Evolutionary conservation across 257 asterid genomes (phyloP).

Genomic region (Phtheirospermum japonicum): DNA sequence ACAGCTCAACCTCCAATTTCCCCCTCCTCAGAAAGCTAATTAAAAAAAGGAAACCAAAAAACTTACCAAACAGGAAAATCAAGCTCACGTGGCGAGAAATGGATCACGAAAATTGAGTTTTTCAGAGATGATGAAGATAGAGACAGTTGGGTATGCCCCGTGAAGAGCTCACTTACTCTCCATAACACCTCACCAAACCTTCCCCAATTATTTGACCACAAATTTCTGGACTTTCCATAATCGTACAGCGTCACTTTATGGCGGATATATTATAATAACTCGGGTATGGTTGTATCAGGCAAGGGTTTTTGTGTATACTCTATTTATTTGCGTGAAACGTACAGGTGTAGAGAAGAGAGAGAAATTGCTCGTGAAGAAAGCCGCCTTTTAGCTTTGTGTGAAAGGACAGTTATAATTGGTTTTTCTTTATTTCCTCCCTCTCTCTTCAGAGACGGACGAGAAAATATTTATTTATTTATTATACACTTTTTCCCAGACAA

Average conservation of each 20-base stretch:
- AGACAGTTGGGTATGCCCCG: too few species aligned
- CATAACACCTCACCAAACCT: too few species aligned
- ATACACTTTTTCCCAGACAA: background rate
- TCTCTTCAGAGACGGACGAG: background rate
- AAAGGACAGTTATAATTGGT: slow-evolving; percentile 28
- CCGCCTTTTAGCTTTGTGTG: slow-evolving; percentile 37
- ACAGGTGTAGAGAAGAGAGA: slow-evolving; percentile 25
- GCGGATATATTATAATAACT: slow-evolving; percentile 6
- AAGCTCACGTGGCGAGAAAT: slow-evolving; percentile 41
- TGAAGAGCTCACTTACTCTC: slow-evolving; percentile 48
- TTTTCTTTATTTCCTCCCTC: slow-evolving; percentile 28
- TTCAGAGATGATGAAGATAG: too few species aligned
- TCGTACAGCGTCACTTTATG: slow-evolving; percentile 35
- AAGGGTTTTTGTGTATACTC: background rate
- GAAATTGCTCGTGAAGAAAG: slow-evolving; percentile 47
- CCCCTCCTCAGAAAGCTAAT: slow-evolving; percentile 7
- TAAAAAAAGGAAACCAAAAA: background rate
- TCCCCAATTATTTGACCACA: slow-evolving; percentile 36
- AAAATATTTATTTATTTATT: background rate
- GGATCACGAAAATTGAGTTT: slow-evolving; percentile 27
- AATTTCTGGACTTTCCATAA: slow-evolving; percentile 26
- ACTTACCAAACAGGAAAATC: background rate
- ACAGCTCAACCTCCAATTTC: background rate
- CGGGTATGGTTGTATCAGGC: slow-evolving; percentile 23
- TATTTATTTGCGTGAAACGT: slow-evolving; percentile 26